Percentiles rank a stretch among this genome's conserved stretches.
Conservation (phyloP, 768 basidiomycete species). For the Boletus subcaerulescens region DNA sequence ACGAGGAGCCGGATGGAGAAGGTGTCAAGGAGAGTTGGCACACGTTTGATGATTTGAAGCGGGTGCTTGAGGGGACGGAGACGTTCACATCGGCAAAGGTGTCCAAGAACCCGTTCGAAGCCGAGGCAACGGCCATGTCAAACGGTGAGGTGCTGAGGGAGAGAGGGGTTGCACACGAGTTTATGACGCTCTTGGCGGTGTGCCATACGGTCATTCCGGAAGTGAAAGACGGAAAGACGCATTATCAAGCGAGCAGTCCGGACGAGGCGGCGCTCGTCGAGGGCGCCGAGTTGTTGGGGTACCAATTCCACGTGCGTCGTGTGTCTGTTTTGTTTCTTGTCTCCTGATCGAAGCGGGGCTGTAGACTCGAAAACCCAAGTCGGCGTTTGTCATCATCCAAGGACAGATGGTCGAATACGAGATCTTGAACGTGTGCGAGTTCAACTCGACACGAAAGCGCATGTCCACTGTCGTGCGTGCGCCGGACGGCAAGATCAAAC, state of each 20-base stretch:
- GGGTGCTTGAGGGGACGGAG: slow-evolving; percentile 43
- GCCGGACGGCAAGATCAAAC: slow-evolving; percentile 87
- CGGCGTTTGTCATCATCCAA: slow-evolving; percentile 82
- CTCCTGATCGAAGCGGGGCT: not conserved
- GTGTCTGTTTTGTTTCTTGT: not conserved
- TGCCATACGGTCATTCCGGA: slow-evolving; percentile 99
- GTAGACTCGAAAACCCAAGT: slow-evolving; percentile 93
- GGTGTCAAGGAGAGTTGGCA: slow-evolving; percentile 57
- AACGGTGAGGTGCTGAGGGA: slow-evolving; percentile 8
- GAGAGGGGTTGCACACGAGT: slow-evolving; percentile 64
- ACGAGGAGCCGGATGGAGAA: slow-evolving; percentile 40
- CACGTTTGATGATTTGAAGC: slow-evolving; percentile 73
- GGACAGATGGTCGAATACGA: slow-evolving; percentile 79
- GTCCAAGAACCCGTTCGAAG: slow-evolving; percentile 57
- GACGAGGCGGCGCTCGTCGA: slow-evolving; percentile 96
- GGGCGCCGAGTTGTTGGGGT: slow-evolving; percentile 89
- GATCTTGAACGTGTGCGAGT: slow-evolving; percentile 96
- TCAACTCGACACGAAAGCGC: slow-evolving; percentile 95
- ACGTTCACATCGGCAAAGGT: slow-evolving; percentile 2
- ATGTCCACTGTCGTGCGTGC: slow-evolving; percentile 94
- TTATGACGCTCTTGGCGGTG: slow-evolving; percentile 83
- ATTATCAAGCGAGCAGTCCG: slow-evolving; percentile 95
- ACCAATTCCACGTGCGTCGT: slow-evolving; percentile 83
- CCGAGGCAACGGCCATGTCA: slow-evolving; percentile 17
- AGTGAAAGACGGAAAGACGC: slow-evolving; percentile 79